A percentile compares a stretch with the other conserved stretches of the same genome.
phyloP scores from a whole-genome alignment of 257 asterid species.

The Penstemon davidsonii region DNA sequence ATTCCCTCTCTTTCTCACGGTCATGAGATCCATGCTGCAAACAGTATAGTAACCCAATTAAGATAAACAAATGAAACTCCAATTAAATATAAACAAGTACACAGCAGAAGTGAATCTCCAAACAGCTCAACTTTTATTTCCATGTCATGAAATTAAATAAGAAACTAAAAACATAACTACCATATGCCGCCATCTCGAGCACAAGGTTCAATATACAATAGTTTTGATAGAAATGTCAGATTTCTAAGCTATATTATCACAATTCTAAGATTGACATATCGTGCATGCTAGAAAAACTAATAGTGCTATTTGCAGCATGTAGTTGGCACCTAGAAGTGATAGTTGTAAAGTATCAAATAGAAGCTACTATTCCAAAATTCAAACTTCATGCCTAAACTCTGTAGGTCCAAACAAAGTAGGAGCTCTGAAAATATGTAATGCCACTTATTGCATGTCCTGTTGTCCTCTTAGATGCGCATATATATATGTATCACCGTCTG shows the following conservation, averaged over 20 bases:
- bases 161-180: background rate
- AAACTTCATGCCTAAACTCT: background rate
- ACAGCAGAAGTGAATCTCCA: background rate
- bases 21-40: conserved; percentile 58
- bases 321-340: background rate
- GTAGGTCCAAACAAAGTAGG: background rate
- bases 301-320: background rate
- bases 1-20: conserved; percentile 45
- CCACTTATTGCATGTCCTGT: background rate
- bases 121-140: background rate
- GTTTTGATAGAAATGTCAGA: background rate
- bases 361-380: background rate
- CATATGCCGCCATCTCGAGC: background rate
- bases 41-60: background rate
- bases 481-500: conserved; percentile 7
- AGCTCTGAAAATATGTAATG: background rate
- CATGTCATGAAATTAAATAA: conserved; percentile 1
- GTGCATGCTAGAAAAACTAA: background rate
- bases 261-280: conserved; percentile 14
- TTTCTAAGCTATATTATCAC: conserved; percentile 3
- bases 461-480: conserved; percentile 6
- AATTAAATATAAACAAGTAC: background rate
- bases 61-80: conserved; percentile 11
- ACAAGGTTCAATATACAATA: conserved; percentile 2
- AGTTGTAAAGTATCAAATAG: background rate